These are phyloP conservation scores for Davidsoniella eucalypti DNA, from an alignment of 2,329 filamentous ascomycete species.

Conservation along the genomic window DNA sequence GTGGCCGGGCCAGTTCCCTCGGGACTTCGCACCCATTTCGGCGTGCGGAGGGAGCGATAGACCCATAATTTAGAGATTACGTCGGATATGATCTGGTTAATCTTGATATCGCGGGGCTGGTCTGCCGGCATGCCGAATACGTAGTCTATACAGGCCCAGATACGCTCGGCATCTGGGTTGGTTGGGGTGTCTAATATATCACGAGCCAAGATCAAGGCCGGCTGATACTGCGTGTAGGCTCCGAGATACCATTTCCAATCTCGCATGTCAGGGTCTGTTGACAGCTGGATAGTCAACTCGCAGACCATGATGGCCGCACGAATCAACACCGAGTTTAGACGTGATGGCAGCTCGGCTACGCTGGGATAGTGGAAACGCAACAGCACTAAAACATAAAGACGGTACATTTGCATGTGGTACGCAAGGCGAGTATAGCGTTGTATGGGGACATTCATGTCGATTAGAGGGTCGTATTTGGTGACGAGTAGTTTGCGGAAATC, in stretches of 20 bases:
- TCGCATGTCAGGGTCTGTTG: constrained; percentile 28
- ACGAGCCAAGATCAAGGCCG: constrained; percentile 49
- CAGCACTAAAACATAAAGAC: constrained; percentile 49
- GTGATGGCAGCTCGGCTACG: constrained; percentile 36
- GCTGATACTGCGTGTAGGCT: constrained; percentile 57
- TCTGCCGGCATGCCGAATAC: constrained; percentile 46
- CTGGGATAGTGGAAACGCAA: constrained; percentile 46
- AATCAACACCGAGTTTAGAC: constrained; percentile 46
- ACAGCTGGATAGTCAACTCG: constrained; percentile 30
- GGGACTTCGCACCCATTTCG: constrained; percentile 2
- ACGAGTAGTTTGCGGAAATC: constrained; percentile 48
- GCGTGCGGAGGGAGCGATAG: constrained; percentile 11
- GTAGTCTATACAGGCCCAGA: constrained; percentile 57
- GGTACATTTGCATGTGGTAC: constrained; percentile 45
- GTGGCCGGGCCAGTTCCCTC: background rate
- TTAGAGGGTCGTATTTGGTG: constrained; percentile 46
- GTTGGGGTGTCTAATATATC: constrained; percentile 46
- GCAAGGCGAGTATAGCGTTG: constrained; percentile 48
- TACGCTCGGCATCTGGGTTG: constrained; percentile 42
- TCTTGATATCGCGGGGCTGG: constrained; percentile 25
- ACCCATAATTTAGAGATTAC: constrained; percentile 14
- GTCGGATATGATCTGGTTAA: constrained; percentile 27
- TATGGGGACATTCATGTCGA: constrained; percentile 41
- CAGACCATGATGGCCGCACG: constrained; percentile 38
- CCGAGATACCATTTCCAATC: constrained; percentile 56